Evolutionary conservation across 1,139 yeast genomes (phyloP).

Genomic region (Hansenula lynferdii): DNA sequence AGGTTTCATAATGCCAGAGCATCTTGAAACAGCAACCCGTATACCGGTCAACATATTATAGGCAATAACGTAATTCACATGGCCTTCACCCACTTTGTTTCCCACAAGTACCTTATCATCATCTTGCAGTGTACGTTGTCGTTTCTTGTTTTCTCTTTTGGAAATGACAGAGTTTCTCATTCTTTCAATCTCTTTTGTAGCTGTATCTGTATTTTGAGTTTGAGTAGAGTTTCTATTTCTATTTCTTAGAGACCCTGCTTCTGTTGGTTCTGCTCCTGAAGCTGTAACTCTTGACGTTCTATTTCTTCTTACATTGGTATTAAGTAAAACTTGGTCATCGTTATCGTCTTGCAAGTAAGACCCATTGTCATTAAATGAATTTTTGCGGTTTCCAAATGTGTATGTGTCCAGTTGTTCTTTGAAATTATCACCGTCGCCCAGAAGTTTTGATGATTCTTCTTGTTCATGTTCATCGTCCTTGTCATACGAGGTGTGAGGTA

Average conservation of each 20-base stretch:
- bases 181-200: constrained; percentile 36
- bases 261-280: constrained; percentile 4
- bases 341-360: constrained; percentile 19
- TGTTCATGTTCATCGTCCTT: constrained; percentile 6
- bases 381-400: constrained; percentile 1
- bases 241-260: neutral
- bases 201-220: constrained; percentile 22
- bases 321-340: constrained; percentile 14
- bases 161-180: constrained; percentile 37
- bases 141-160: constrained; percentile 27
- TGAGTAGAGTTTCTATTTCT: constrained; percentile 7
- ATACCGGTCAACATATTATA: constrained; percentile 98
- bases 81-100: constrained; percentile 85
- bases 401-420: constrained; percentile 5
- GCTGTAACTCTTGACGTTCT: constrained; percentile 11
- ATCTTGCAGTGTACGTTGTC: constrained; percentile 20
- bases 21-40: constrained; percentile 87
- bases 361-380: constrained; percentile 6
- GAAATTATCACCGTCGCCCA: neutral
- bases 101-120: constrained; percentile 55
- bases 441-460: neutral
- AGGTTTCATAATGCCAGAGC: constrained; percentile 81
- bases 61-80: constrained; percentile 88
- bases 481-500: no score
- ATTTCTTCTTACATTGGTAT: constrained; percentile 14